These are phyloP conservation scores for Cyathus striatus DNA, from an alignment of 768 basidiomycete genomes.

Conservation along the genomic window DNA sequence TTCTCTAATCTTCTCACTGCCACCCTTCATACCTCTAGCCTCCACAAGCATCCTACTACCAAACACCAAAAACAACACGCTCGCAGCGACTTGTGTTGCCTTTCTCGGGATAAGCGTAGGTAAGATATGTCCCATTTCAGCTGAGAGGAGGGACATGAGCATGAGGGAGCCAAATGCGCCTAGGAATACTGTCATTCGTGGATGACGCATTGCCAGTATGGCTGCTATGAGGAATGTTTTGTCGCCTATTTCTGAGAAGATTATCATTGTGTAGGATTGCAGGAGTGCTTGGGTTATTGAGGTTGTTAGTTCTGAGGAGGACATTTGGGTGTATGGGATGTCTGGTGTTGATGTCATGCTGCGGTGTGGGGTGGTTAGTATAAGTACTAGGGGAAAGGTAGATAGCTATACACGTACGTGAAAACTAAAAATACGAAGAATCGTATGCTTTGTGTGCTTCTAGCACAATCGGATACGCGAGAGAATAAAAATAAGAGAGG, in stretches of 20 bases:
- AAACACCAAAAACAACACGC: constrained; percentile 84
- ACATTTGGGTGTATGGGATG: too few relatives aligned
- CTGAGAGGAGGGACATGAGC: constrained; percentile 92
- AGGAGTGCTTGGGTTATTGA: constrained; percentile 62
- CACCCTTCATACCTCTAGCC: constrained; percentile 71
- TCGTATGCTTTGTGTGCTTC: too few relatives aligned
- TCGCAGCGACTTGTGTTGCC: constrained; percentile 71
- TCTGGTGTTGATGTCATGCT: too few relatives aligned
- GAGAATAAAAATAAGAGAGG: too few relatives aligned
- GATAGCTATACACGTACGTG: too few relatives aligned
- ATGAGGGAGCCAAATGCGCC: constrained; percentile 87
- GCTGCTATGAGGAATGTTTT: constrained; percentile 88
- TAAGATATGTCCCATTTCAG: constrained; percentile 88
- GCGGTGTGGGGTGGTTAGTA: too few relatives aligned
- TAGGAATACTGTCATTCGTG: constrained; percentile 77
- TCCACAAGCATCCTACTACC: constrained; percentile 88
- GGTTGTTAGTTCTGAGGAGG: too few relatives aligned
- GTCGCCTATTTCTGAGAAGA: constrained; percentile 92
- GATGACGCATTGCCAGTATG: constrained; percentile 89
- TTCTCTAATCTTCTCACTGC: constrained; percentile 80
- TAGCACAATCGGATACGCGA: too few relatives aligned
- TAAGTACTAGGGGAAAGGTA: too few relatives aligned
- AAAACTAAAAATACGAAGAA: too few relatives aligned
- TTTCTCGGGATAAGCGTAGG: constrained; percentile 72
- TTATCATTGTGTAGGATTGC: constrained; percentile 87